Conservation (phyloP, 2,329 filamentous ascomycete species). For the Curvularia lunata region DNA sequence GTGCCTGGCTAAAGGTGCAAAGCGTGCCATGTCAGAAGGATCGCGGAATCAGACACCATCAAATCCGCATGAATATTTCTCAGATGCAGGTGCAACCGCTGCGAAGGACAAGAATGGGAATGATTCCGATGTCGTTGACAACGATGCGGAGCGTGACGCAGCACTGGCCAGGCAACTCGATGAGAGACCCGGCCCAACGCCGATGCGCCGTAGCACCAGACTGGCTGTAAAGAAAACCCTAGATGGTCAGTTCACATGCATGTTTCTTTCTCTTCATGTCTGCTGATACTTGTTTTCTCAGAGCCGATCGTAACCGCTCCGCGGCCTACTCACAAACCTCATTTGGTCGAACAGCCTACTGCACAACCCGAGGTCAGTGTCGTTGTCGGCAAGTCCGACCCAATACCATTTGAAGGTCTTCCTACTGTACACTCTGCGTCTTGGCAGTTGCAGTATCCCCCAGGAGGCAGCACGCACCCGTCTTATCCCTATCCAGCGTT, state of each 20-base stretch:
- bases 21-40: background rate
- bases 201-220: conserved; percentile 12
- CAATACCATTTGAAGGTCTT: conserved; percentile 4
- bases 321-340: background rate
- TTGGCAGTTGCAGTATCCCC: conserved; percentile 27
- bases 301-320: background rate
- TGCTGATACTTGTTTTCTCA: conserved; percentile 1
- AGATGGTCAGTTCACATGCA: background rate
- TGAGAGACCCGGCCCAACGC: background rate
- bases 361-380: background rate
- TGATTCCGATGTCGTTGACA: background rate
- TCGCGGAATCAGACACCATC: background rate
- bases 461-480: conserved; percentile 27
- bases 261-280: accelerated
- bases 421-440: conserved; percentile 10
- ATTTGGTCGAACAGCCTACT: accelerated
- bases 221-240: background rate
- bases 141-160: conserved; percentile 1
- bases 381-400: conserved; percentile 8
- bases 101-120: background rate
- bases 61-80: background rate
- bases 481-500: conserved; percentile 24
- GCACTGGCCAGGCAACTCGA: conserved; percentile 8
- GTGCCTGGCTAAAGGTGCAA: background rate
- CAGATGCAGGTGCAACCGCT: background rate